Evolutionary conservation across 768 basidiomycete species (phyloP), one percentile per base, ranked within the genome.

Genomic region (Lactarius deliciosus): DNA sequence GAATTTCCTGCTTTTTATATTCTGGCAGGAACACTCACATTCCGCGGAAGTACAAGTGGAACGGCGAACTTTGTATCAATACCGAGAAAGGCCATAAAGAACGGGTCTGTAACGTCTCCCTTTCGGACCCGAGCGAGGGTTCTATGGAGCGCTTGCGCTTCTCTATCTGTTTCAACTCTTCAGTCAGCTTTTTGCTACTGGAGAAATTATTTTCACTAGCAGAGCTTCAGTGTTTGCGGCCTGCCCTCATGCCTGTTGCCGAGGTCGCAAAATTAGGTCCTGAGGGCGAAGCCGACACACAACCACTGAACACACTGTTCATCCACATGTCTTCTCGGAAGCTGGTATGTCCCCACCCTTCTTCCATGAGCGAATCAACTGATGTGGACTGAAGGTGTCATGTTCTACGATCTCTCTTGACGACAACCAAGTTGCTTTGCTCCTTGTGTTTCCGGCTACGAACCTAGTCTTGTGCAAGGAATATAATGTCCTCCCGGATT

Each of bases 21-120:
- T 45, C 6, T 47, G 28, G 45, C 60, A 89, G 87, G 68, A 83
- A 50, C 32, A 63, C 36, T 10, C 9, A 66, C 16, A 68, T 85
- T 47, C 78, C 78, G 25, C 85, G 85, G 72, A 83, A 83, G 61
- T 91, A 84, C 84, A 85, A 79, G 68, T 90, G 90, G 89, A 76
- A 79, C 43, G 89, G 88, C 28, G 76, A 82, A 25, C 76, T 90
- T 34, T 79, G 80, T 62, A 77, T 83, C 25, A 77, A 77, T 30
- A 74, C 75, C 2, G 74, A 74, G 22, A 73, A 75, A 5, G 77
- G 76, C 25, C 74, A 75, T 28, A 73, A 78, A 32, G 80, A 85
- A 63, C 75, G 75, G 8, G 69, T 87, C 0, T 87, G 87, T 75
- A 77, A 82, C 41, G 79, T 84, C 36, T 73, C 72, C 2, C 75